Evolutionary conservation across 257 asterid genomes (phyloP).

Genomic region (Striga asiatica): DNA sequence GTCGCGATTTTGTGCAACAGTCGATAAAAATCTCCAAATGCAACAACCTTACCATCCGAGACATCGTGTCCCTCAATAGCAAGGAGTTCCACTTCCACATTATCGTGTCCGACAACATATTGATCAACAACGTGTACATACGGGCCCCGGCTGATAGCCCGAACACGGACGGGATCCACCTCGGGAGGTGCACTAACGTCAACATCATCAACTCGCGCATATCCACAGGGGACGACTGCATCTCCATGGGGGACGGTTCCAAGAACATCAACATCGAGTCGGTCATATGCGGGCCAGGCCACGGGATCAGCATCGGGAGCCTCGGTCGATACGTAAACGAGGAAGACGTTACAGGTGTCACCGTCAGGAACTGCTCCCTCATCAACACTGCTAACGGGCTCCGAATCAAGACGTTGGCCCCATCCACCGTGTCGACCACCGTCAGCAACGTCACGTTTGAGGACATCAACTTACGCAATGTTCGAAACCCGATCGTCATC

Average conservation of each 20-base stretch:
- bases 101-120: not conserved
- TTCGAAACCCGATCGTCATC: not conserved
- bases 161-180: not conserved
- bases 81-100: not conserved
- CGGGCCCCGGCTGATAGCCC: not conserved
- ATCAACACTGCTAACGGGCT: not conserved
- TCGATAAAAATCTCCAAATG: not conserved
- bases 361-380: not conserved
- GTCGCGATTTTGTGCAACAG: too few species aligned
- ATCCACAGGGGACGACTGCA: not conserved
- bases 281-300: not conserved
- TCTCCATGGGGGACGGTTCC: not conserved
- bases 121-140: not conserved
- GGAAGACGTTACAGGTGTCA: not conserved
- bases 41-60: not conserved
- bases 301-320: not conserved
- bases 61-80: not conserved
- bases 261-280: not conserved
- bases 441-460: not conserved
- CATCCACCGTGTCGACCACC: not conserved
- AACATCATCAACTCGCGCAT: not conserved
- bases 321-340: not conserved
- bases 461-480: not conserved
- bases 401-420: not conserved
- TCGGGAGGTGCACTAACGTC: not conserved